phyloP scores from a whole-genome alignment of 1,284 basidiomycete species.

The Puccinia horiana region DNA sequence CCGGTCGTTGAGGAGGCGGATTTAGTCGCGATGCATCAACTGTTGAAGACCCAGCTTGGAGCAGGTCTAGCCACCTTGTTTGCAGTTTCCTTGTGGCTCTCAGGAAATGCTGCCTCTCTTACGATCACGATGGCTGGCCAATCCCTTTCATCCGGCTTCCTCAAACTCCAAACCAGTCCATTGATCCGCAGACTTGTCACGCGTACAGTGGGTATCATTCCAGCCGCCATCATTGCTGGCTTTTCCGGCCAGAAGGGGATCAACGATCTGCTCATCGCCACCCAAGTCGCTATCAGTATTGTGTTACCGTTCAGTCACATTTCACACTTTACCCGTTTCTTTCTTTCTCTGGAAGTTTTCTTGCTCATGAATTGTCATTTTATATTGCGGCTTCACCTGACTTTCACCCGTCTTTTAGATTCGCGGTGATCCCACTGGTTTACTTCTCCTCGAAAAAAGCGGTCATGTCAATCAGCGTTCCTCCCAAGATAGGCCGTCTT shows the following conservation, averaged over 20 bases:
- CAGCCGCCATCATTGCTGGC: constrained; percentile 24
- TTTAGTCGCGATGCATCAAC: constrained; percentile 4
- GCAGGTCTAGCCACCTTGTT: constrained; percentile 25
- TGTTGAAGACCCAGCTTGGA: constrained; percentile 25
- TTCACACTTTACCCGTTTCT: neutral
- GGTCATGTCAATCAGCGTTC: constrained; percentile 20
- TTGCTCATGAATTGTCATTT: neutral
- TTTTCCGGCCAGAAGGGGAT: constrained; percentile 24
- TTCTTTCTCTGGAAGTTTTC: neutral
- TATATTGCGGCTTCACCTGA: neutral
- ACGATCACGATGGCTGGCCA: constrained; percentile 43
- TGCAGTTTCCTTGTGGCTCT: constrained; percentile 33
- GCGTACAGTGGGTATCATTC: constrained; percentile 37
- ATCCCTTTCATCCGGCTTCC: constrained; percentile 32
- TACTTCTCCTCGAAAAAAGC: constrained; percentile 20
- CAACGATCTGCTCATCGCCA: constrained; percentile 23
- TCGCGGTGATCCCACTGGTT: constrained; percentile 35
- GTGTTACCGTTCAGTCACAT: constrained; percentile 43
- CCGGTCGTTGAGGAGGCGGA: constrained; percentile 25
- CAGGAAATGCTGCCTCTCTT: constrained; percentile 38
- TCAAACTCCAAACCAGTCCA: constrained; percentile 24
- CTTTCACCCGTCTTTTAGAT: neutral
- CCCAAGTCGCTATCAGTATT: constrained; percentile 42
- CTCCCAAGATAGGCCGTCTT: neutral
- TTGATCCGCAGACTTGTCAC: constrained; percentile 37